These are phyloP conservation scores for Haplosporangium sp. DNA, from an alignment of 371 early-diverging fungal genomes.

Conservation along the genomic window DNA sequence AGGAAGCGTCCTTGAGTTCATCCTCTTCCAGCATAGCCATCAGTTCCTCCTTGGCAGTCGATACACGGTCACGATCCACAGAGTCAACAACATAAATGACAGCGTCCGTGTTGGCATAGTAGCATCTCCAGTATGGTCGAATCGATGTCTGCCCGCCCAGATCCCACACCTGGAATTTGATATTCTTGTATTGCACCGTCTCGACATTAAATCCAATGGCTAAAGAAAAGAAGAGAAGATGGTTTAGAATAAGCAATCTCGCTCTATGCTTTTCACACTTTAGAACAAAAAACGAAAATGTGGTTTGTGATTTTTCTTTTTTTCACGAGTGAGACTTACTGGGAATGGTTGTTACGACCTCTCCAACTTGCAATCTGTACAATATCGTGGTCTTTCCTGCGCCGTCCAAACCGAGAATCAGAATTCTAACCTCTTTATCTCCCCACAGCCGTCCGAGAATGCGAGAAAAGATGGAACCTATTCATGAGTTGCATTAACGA, in stretches of 20 bases:
- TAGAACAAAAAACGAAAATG: not conserved
- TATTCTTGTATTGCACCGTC: slow-evolving; percentile 96
- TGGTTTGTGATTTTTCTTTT: not conserved
- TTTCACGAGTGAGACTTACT: too few relatives aligned
- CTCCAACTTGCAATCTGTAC: slow-evolving; percentile 86
- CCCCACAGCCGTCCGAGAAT: slow-evolving; percentile 79
- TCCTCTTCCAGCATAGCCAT: slow-evolving; percentile 92
- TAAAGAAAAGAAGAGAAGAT: slow-evolving; percentile 6
- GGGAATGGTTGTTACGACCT: slow-evolving; percentile 97
- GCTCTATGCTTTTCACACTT: not conserved
- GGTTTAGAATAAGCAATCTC: not conserved
- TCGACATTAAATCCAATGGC: slow-evolving; percentile 92
- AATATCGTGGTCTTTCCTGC: slow-evolving; percentile 99
- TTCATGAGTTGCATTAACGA: not conserved
- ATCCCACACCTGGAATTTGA: slow-evolving; percentile 98
- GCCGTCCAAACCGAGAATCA: slow-evolving; percentile 97
- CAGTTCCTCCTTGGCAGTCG: slow-evolving; percentile 89
- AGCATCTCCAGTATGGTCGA: slow-evolving; percentile 89
- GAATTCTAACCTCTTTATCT: slow-evolving; percentile 94
- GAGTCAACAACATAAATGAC: slow-evolving; percentile 98
- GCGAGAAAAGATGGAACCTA: slow-evolving; percentile 67
- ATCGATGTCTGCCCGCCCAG: slow-evolving; percentile 84
- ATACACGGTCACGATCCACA: slow-evolving; percentile 91
- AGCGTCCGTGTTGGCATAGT: slow-evolving; percentile 97
- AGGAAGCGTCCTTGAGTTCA: slow-evolving; percentile 89